A percentile compares a stretch with the other conserved stretches of the same genome.
Conservation (phyloP, 2,329 filamentous ascomycete genomes). For the Fusarium succisae region DNA sequence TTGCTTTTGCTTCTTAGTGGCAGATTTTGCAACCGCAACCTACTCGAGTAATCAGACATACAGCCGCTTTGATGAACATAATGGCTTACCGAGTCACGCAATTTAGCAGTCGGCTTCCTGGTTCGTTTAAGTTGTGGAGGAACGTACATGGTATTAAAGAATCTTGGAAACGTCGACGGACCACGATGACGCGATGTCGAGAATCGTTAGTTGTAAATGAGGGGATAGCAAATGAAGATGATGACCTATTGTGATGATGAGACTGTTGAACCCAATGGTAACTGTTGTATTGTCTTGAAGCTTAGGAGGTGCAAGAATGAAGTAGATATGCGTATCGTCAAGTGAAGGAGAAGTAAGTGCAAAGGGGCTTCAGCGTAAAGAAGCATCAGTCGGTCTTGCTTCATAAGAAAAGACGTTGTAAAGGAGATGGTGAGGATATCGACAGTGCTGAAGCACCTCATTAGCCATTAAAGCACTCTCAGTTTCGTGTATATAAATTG, state of each 20-base stretch:
- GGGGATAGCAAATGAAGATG: not conserved
- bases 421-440: not conserved
- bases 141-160: not conserved
- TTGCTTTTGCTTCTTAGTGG: not conserved
- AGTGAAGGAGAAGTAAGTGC: not conserved
- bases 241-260: not conserved
- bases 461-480: no score
- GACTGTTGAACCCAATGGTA: not conserved
- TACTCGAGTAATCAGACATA: not conserved
- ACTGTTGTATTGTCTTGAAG: not conserved
- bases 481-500: not conserved
- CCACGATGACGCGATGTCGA: not conserved
- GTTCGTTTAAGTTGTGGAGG: not conserved
- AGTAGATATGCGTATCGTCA: not conserved
- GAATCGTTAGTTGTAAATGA: no score
- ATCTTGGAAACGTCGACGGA: not conserved
- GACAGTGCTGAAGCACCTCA: not conserved
- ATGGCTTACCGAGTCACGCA: not conserved
- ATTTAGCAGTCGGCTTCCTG: not conserved
- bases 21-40: not conserved
- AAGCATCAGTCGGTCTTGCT: not conserved
- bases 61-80: not conserved
- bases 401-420: not conserved
- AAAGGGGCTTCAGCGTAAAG: not conserved
- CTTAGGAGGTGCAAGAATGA: not conserved